phyloP scores from a whole-genome alignment of 441 rosid species.

The Erodium trifolium region DNA sequence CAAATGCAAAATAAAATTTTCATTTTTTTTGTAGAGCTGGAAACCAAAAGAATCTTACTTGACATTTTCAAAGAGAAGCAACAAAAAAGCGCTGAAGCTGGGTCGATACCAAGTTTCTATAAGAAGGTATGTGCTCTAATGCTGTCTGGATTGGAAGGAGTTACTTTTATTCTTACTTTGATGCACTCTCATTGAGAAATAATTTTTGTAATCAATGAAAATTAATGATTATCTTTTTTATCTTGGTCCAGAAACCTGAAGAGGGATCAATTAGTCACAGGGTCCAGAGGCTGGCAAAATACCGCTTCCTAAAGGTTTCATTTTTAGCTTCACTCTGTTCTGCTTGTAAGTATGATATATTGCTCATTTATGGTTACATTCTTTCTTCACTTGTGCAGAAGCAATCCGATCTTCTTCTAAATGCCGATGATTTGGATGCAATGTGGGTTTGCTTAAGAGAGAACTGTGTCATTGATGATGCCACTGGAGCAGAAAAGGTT shows the following conservation, averaged over 20 bases:
- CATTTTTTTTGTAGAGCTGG: slow-evolving; percentile 53
- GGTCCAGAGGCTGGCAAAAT: slow-evolving; percentile 90
- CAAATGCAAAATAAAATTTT: no score
- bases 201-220: no score
- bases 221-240: background rate
- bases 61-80: slow-evolving; percentile 96
- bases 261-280: slow-evolving; percentile 93
- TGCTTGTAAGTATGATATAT: slow-evolving; percentile 2
- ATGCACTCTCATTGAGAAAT: no score
- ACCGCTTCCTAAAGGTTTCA: slow-evolving; percentile 73
- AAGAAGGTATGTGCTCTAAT: slow-evolving; percentile 61
- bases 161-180: background rate
- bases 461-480: slow-evolving; percentile 96
- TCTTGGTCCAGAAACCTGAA: slow-evolving; percentile 77
- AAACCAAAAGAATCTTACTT: slow-evolving; percentile 92
- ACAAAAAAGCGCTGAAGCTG: slow-evolving; percentile 80
- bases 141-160: slow-evolving; percentile 10
- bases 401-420: slow-evolving; percentile 88
- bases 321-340: slow-evolving; percentile 5
- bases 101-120: slow-evolving; percentile 82
- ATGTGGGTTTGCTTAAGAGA: slow-evolving; percentile 99
- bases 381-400: slow-evolving; percentile 48
- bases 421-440: slow-evolving; percentile 95
- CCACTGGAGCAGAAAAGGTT: slow-evolving; percentile 98
- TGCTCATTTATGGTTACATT: slow-evolving; percentile 7